Percentiles rank a stretch among this genome's conserved stretches.
phyloP scores from a whole-genome alignment of 257 asterid genomes.

The Thymus quinquecostatus region DNA sequence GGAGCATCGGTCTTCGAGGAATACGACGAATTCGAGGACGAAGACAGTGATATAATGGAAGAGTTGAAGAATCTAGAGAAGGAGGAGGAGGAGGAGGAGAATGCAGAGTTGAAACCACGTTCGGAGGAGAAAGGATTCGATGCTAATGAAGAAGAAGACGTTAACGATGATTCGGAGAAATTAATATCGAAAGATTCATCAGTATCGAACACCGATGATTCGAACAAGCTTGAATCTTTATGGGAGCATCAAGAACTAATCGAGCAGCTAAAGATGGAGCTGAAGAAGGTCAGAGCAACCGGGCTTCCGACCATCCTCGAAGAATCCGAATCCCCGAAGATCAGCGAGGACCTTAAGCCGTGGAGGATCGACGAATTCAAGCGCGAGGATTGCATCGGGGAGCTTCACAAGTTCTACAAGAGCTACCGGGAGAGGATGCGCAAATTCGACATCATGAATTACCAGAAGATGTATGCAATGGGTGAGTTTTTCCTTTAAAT shows the following conservation, averaged over 20 bases:
- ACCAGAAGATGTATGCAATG: conserved; percentile 99
- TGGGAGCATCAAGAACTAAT: conserved; percentile 99
- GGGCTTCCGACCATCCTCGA: conserved; percentile 93
- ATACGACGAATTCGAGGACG: conserved; percentile 41
- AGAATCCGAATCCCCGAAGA: conserved; percentile 81
- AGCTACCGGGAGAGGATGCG: conserved; percentile 86
- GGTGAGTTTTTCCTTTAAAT: conserved; percentile 39
- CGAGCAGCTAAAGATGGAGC: conserved; percentile 89
- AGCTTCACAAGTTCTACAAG: conserved; percentile 81
- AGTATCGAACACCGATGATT: conserved; percentile 39
- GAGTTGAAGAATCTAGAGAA: conserved; percentile 44
- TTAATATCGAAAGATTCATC: conserved; percentile 37
- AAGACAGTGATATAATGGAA: conserved; percentile 50
- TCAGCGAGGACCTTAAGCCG: conserved; percentile 76
- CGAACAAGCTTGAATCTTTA: conserved; percentile 64
- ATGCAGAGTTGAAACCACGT: conserved; percentile 19
- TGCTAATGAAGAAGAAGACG: conserved; percentile 20
- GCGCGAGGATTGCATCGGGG: conserved; percentile 70
- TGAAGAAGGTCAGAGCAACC: conserved; percentile 71
- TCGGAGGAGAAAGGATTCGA: conserved; percentile 23
- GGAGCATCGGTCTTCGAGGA: conserved; percentile 42
- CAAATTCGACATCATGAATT: conserved; percentile 83
- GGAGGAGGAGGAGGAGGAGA: conserved; percentile 7
- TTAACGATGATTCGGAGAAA: conserved; percentile 37
- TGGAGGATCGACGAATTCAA: conserved; percentile 89